A percentile compares a stretch with the other conserved stretches of the same genome.
Evolutionary conservation across 2,329 filamentous ascomycete species (phyloP).

Genomic region (Sporothrix globosa): DNA sequence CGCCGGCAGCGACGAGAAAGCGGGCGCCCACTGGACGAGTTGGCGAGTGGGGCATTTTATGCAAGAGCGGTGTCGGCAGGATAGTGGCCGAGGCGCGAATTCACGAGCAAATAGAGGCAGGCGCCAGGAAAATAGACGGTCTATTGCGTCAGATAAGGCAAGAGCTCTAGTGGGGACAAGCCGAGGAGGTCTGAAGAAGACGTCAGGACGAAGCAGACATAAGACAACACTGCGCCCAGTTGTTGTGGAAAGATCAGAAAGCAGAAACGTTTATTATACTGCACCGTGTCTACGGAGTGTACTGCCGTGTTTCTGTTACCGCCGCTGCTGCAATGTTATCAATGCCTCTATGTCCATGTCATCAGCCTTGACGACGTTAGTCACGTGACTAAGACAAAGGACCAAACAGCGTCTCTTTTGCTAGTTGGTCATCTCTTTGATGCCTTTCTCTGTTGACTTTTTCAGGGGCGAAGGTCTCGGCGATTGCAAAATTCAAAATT

Average conservation of each 20-base stretch:
- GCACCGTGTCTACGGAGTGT: no score
- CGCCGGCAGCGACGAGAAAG: not conserved
- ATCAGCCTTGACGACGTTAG: no score
- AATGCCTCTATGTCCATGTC: no score
- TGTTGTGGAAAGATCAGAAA: not conserved
- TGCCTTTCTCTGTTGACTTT: no score
- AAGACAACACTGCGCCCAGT: not conserved
- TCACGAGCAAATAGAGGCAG: not conserved
- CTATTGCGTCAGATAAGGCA: constrained; percentile 23
- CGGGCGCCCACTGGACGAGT: not conserved
- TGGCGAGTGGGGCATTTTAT: not conserved
- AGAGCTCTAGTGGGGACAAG: constrained; percentile 13
- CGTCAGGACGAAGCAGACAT: not conserved
- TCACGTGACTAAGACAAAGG: no score
- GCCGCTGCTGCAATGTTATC: no score
- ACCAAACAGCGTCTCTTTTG: no score
- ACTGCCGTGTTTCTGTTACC: no score
- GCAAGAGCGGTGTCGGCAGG: constrained; percentile 10
- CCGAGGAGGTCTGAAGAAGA: not conserved
- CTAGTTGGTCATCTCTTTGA: no score
- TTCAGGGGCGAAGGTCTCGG: no score
- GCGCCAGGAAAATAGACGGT: not conserved
- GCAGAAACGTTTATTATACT: no score
- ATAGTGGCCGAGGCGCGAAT: constrained; percentile 11
- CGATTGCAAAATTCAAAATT: no score